Evolutionary conservation across 768 basidiomycete genomes (phyloP).

Genomic region (Pleurotus citrinopileatus): DNA sequence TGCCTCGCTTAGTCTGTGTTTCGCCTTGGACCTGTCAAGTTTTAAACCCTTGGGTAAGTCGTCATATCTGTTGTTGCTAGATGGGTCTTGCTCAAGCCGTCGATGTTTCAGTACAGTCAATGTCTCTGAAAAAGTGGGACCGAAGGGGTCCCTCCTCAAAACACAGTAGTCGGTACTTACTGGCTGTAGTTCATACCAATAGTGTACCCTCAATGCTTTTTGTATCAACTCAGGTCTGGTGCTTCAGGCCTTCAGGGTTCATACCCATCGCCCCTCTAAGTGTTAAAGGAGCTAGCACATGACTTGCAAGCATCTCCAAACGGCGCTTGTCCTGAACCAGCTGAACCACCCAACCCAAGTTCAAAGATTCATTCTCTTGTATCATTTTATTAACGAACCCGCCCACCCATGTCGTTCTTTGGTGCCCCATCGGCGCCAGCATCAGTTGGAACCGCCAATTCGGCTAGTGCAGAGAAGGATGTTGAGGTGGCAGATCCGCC

Average conservation of each 20-base stretch:
- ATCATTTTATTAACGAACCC: background rate
- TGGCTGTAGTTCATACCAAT: no score
- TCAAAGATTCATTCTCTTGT: no score
- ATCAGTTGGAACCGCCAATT: background rate
- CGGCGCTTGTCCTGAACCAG: background rate
- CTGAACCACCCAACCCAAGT: no score
- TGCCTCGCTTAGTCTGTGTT: constrained; percentile 13
- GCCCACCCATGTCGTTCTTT: constrained; percentile 3
- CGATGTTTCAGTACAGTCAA: constrained; percentile 29
- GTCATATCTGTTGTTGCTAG: background rate
- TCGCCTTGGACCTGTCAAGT: constrained; percentile 20
- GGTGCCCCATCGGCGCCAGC: background rate
- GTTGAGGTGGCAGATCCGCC: constrained; percentile 81
- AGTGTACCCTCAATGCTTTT: no score
- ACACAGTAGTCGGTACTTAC: no score
- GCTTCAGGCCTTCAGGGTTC: no score
- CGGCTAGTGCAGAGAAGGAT: constrained; percentile 63
- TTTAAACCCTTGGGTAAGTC: constrained; percentile 19
- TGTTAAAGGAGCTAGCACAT: background rate
- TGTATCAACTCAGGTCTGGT: no score
- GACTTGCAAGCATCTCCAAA: background rate
- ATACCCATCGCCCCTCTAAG: no score
- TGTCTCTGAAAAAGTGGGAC: constrained; percentile 17
- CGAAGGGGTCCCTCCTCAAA: no score
- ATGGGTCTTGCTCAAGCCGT: background rate